These are phyloP conservation scores for Boletus rufocinnamomeus DNA, from an alignment of 768 basidiomycete species.

Conservation along the genomic window DNA sequence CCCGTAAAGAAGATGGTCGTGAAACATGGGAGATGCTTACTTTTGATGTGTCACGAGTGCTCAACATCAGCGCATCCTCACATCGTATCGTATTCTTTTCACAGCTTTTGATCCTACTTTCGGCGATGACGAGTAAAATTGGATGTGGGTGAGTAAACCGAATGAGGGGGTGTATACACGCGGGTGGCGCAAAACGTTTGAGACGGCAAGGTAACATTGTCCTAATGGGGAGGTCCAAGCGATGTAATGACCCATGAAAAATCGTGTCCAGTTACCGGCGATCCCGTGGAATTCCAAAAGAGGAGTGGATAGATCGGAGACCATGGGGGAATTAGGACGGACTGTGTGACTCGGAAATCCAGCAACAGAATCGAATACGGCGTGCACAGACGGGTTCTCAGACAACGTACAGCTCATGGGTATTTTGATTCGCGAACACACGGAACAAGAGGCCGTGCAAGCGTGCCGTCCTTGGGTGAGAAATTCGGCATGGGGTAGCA, in stretches of 20 bases:
- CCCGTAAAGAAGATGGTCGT: neutral
- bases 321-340: neutral
- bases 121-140: neutral
- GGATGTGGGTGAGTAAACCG: neutral
- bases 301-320: neutral
- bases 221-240: neutral
- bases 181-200: neutral
- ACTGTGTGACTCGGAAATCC: conserved; percentile 8
- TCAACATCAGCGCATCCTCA: neutral
- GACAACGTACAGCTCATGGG: neutral
- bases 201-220: neutral
- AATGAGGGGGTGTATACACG: neutral
- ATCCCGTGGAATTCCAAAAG: conserved; percentile 1
- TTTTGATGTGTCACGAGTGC: neutral
- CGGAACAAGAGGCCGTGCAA: neutral
- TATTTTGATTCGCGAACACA: neutral
- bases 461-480: neutral
- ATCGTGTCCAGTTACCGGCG: neutral
- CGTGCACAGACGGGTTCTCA: neutral
- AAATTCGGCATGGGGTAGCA: neutral
- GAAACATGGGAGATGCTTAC: conserved; percentile 1
- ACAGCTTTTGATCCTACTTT: neutral
- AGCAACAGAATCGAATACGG: neutral
- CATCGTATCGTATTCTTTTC: neutral
- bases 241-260: conserved; percentile 1